A percentile compares a stretch with the other conserved stretches of the same genome.
These are phyloP conservation scores for Luzula sylvatica DNA, from an alignment of 176 grass and related monocot species.

Conservation along the genomic window DNA sequence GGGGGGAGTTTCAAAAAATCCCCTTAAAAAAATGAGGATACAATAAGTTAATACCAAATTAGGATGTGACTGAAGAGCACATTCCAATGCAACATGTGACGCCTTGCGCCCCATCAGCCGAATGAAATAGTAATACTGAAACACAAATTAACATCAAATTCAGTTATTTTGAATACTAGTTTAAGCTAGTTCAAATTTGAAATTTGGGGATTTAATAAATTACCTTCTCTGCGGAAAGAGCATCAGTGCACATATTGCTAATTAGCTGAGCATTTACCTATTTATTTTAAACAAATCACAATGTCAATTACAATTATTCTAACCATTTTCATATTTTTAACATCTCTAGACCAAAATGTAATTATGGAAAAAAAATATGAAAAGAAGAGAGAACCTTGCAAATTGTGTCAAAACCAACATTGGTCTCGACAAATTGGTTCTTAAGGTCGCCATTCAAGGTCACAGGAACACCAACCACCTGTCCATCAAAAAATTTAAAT, in stretches of 20 bases:
- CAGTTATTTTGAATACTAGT: background rate
- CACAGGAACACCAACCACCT: constrained; percentile 98
- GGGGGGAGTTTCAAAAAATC: no score
- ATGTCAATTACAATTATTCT: background rate
- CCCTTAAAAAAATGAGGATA: no score
- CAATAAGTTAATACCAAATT: constrained; percentile 59
- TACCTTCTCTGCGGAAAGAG: constrained; percentile 99
- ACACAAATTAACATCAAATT: constrained; percentile 20
- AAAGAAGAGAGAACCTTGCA: constrained; percentile 55
- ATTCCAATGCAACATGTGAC: constrained; percentile 96
- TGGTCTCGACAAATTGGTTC: constrained; percentile 96
- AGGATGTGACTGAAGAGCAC: constrained; percentile 93
- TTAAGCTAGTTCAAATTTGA: background rate
- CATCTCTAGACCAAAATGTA: no score
- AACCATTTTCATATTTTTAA: background rate
- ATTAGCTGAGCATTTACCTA: constrained; percentile 99
- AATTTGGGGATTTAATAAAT: background rate
- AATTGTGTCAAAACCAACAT: constrained; percentile 97
- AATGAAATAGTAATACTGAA: constrained; percentile 98
- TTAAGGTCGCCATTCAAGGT: constrained; percentile 98
- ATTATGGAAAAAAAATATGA: background rate
- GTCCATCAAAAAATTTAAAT: constrained; percentile 11
- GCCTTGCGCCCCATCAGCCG: constrained; percentile 96
- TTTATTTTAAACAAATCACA: constrained; percentile 16
- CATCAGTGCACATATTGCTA: constrained; percentile 95